Evolutionary conservation across 2,329 filamentous ascomycete species (phyloP).

Genomic region (Curvularia eragrostidis): DNA sequence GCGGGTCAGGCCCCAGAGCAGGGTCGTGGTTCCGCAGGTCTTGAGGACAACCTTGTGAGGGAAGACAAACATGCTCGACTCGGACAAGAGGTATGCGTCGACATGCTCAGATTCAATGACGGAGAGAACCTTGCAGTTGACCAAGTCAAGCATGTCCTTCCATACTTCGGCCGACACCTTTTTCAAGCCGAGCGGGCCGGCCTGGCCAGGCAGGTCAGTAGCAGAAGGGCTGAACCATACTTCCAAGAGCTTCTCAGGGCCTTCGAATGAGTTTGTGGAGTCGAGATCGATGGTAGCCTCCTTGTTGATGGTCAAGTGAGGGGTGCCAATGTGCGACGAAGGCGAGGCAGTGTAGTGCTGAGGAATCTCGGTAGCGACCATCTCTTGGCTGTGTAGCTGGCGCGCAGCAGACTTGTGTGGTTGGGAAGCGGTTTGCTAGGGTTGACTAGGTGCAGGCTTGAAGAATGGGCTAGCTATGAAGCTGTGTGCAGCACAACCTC

Average conservation of each 20-base stretch:
- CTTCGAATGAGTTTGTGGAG: constrained; percentile 96
- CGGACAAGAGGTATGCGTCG: constrained; percentile 94
- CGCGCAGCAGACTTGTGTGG: constrained; percentile 22
- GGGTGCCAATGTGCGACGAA: constrained; percentile 76
- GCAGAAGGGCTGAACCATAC: constrained; percentile 94
- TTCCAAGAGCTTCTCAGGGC: constrained; percentile 96
- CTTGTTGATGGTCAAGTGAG: constrained; percentile 95
- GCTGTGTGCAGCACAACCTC: constrained; percentile 88
- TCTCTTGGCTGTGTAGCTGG: constrained; percentile 61
- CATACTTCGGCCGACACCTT: constrained; percentile 81
- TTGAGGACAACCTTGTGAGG: constrained; percentile 99
- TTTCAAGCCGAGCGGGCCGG: constrained; percentile 81
- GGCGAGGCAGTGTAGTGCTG: constrained; percentile 82
- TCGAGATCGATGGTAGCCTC: constrained; percentile 90
- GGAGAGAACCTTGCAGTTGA: constrained; percentile 98
- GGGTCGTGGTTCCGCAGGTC: constrained; percentile 95
- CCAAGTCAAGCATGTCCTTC: constrained; percentile 96
- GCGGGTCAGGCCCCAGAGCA: constrained; percentile 86
- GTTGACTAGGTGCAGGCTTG: constrained; percentile 7
- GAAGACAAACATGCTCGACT: constrained; percentile 99
- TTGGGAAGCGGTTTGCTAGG: constrained; percentile 20
- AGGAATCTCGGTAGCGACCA: constrained; percentile 84
- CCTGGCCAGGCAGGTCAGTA: constrained; percentile 71
- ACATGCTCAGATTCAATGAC: constrained; percentile 92
- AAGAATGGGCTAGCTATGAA: constrained; percentile 30